These are phyloP conservation scores for Skeletonema marinoi DNA, from an alignment of 108 stramenopile species.

Conservation along the genomic window DNA sequence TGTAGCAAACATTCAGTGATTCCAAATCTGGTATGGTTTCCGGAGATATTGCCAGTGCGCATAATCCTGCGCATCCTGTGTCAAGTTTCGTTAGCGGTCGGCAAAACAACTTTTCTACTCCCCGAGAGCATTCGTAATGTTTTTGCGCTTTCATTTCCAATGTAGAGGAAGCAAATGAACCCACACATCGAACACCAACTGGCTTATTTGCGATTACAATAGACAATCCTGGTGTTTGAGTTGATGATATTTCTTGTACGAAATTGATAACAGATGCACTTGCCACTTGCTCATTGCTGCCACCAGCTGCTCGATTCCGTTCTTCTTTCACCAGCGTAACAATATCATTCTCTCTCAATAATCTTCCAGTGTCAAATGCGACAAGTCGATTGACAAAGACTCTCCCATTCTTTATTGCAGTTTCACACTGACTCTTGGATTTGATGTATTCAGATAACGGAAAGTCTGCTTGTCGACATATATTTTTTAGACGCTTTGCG, in stretches of 20 bases:
- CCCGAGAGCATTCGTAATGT: constrained; percentile 18
- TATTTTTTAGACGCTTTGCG: constrained; percentile 59
- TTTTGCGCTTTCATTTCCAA: constrained; percentile 43
- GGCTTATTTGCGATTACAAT: constrained; percentile 56
- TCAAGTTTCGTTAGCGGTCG: constrained; percentile 52
- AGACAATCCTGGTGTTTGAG: neutral
- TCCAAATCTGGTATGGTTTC: constrained; percentile 1
- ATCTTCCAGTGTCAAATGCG: constrained; percentile 60
- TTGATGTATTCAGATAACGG: constrained; percentile 32
- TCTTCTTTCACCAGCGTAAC: constrained; percentile 21
- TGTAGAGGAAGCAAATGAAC: constrained; percentile 29
- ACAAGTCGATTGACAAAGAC: constrained; percentile 50
- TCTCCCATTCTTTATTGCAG: constrained; percentile 44
- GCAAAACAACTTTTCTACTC: constrained; percentile 30
- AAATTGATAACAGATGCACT: constrained; percentile 9
- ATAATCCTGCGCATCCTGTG: constrained; percentile 61
- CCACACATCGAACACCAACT: constrained; percentile 53
- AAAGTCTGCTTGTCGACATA: constrained; percentile 31
- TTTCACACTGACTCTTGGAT: constrained; percentile 53
- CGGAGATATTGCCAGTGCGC: constrained; percentile 24
- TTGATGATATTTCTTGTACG: constrained; percentile 8
- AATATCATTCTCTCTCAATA: constrained; percentile 39
- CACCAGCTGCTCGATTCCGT: neutral
- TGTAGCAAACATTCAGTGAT: constrained; percentile 19
- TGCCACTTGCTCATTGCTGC: neutral